A percentile compares a stretch with the other conserved stretches of the same genome.
Evolutionary conservation across 352 stramenopile genomes (phyloP).

Genomic region (Peronospora destructor): DNA sequence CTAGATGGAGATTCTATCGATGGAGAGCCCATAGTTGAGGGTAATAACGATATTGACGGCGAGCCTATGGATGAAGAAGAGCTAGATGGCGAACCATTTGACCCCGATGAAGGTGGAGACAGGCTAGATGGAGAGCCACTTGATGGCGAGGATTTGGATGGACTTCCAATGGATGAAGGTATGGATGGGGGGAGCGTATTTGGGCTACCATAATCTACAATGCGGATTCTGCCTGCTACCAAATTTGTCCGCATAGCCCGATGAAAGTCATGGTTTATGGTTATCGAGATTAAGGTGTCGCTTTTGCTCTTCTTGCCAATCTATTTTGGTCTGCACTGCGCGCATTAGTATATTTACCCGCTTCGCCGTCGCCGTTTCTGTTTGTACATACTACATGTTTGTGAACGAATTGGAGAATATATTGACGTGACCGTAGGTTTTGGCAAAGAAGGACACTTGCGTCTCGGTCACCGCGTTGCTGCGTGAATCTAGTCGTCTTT

Average conservation of each 20-base stretch:
- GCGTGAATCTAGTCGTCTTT: no score
- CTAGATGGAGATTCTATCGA: slow-evolving; percentile 38
- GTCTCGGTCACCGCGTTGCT: no score
- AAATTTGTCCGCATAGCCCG: slow-evolving; percentile 19
- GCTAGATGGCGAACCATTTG: slow-evolving; percentile 42
- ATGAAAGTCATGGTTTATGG: slow-evolving; percentile 28
- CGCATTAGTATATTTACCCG: not conserved
- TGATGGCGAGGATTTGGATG: slow-evolving; percentile 36
- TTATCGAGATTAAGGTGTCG: slow-evolving; percentile 19
- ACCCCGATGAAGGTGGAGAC: slow-evolving; percentile 24
- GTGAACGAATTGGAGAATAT: no score
- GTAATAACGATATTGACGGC: slow-evolving; percentile 27
- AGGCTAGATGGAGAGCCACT: slow-evolving; percentile 38
- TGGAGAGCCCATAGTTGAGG: slow-evolving; percentile 10
- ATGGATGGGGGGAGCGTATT: slow-evolving; percentile 41
- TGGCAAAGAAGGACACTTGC: no score
- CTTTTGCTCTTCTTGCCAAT: slow-evolving; percentile 18
- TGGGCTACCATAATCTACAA: not conserved
- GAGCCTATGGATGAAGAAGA: slow-evolving; percentile 34
- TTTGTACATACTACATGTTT: no score
- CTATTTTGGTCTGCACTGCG: slow-evolving; percentile 2
- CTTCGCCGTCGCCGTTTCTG: not conserved
- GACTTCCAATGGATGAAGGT: slow-evolving; percentile 38
- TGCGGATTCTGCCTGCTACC: not conserved
- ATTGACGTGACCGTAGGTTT: no score